These are phyloP conservation scores for Diddensiella transvaalensis DNA, from an alignment of 805 yeast genomes.

Conservation along the genomic window DNA sequence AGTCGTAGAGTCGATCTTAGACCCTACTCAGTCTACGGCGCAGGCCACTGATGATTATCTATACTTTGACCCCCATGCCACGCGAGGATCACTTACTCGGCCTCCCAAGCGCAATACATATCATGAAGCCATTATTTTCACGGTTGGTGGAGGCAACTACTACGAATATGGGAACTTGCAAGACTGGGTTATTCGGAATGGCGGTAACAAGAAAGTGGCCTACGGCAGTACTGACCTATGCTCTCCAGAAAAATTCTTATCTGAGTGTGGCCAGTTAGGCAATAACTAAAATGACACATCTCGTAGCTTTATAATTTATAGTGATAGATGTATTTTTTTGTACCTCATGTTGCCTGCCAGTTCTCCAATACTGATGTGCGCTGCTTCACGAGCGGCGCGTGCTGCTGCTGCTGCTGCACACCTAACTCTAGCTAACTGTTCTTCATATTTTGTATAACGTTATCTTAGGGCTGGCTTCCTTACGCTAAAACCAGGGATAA, in stretches of 20 bases:
- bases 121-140: constrained; percentile 80
- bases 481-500: no score
- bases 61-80: constrained; percentile 80
- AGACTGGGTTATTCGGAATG: constrained; percentile 62
- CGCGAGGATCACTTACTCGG: constrained; percentile 84
- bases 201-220: constrained; percentile 53
- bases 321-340: no score
- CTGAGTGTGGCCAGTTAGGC: constrained; percentile 34
- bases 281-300: not conserved
- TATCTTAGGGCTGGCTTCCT: no score
- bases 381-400: no score
- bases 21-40: constrained; percentile 56
- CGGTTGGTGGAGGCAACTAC: constrained; percentile 96
- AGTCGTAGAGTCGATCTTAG: constrained; percentile 87
- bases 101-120: constrained; percentile 83
- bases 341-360: no score
- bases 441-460: not conserved
- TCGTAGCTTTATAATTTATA: no score
- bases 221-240: constrained; percentile 81
- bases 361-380: no score
- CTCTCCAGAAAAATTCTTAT: constrained; percentile 31
- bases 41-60: constrained; percentile 82
- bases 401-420: not conserved
- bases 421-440: not conserved
- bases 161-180: constrained; percentile 90